Percentiles rank a stretch among this genome's conserved stretches.
phyloP scores from a whole-genome alignment of 2,329 filamentous ascomycete genomes.

The Diaporthe capsici region DNA sequence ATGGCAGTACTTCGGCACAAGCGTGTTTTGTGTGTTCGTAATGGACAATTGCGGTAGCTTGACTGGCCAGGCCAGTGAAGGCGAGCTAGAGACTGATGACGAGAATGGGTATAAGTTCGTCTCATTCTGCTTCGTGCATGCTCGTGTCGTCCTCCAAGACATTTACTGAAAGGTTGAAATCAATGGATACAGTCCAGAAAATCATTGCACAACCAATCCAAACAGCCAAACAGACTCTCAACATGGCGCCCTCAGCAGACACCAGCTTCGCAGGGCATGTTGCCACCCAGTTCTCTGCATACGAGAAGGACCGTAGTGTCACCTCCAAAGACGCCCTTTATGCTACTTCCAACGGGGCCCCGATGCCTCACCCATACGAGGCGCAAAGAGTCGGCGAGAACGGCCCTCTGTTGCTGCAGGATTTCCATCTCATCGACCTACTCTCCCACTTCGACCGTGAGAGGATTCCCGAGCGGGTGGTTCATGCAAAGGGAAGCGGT shows the following conservation, averaged over 20 bases:
- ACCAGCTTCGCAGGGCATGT: slow-evolving; percentile 55
- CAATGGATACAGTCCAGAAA: slow-evolving; percentile 25
- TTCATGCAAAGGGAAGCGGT: slow-evolving; percentile 72
- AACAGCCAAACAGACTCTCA: slow-evolving; percentile 30
- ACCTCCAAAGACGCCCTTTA: slow-evolving; percentile 62
- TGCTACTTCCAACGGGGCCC: slow-evolving; percentile 68
- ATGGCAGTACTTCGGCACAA: slow-evolving; percentile 2
- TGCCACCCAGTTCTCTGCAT: slow-evolving; percentile 54
- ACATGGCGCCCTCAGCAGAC: slow-evolving; percentile 46
- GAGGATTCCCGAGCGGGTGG: slow-evolving; percentile 72
- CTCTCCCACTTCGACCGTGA: slow-evolving; percentile 74
- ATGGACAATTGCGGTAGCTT: not conserved
- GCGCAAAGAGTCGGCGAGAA: slow-evolving; percentile 69
- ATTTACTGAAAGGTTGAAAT: not conserved
- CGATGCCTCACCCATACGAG: slow-evolving; percentile 71
- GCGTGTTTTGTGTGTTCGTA: not conserved
- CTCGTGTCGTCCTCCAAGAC: not conserved
- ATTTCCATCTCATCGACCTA: slow-evolving; percentile 74
- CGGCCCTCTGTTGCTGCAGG: slow-evolving; percentile 69
- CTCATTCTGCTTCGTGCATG: not conserved
- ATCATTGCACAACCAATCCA: slow-evolving; percentile 27
- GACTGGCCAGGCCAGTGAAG: not conserved
- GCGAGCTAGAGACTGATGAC: not conserved
- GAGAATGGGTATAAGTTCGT: not conserved
- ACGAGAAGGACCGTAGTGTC: slow-evolving; percentile 56